phyloP scores from a whole-genome alignment of 2,329 filamentous ascomycete genomes.

The Clarireedia monteithiana region DNA sequence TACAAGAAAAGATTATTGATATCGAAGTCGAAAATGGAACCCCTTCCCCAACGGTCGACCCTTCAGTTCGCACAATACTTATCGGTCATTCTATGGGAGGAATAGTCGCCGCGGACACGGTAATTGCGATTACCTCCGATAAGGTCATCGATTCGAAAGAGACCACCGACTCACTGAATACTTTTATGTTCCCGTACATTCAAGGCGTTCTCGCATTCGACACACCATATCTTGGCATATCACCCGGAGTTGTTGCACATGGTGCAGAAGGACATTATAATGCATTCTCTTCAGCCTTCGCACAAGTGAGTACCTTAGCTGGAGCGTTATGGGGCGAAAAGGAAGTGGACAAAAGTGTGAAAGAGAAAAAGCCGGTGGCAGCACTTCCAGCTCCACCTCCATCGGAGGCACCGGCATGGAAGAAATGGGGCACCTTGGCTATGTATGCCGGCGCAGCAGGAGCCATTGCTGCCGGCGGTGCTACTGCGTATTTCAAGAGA shows the following conservation, averaged over 20 bases:
- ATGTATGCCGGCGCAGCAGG: conserved; percentile 80
- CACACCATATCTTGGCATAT: conserved; percentile 81
- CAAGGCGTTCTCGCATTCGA: conserved; percentile 89
- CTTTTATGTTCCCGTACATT: conserved; percentile 87
- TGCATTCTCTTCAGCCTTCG: conserved; percentile 61
- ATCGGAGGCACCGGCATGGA: conserved; percentile 50
- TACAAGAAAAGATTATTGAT: conserved; percentile 89
- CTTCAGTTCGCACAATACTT: conserved; percentile 73
- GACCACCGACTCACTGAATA: conserved; percentile 31
- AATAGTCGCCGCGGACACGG: conserved; percentile 85
- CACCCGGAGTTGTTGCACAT: conserved; percentile 75
- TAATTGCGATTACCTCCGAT: conserved; percentile 54
- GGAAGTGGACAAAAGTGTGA: conserved; percentile 27
- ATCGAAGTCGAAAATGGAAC: conserved; percentile 78
- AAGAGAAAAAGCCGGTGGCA: conserved; percentile 31
- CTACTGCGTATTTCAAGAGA: conserved; percentile 78
- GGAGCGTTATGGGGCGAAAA: conserved; percentile 58
- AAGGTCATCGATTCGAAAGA: conserved; percentile 16
- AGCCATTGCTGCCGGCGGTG: conserved; percentile 72
- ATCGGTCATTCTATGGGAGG: conserved; percentile 88
- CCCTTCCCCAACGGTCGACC: conserved; percentile 76
- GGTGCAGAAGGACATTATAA: conserved; percentile 82
- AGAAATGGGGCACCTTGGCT: conserved; percentile 76
- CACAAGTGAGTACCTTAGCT: conserved; percentile 56
- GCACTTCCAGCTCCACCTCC: conserved; percentile 33